phyloP scores from a whole-genome alignment of 441 rosid species.

The Corymbia calophylla region DNA sequence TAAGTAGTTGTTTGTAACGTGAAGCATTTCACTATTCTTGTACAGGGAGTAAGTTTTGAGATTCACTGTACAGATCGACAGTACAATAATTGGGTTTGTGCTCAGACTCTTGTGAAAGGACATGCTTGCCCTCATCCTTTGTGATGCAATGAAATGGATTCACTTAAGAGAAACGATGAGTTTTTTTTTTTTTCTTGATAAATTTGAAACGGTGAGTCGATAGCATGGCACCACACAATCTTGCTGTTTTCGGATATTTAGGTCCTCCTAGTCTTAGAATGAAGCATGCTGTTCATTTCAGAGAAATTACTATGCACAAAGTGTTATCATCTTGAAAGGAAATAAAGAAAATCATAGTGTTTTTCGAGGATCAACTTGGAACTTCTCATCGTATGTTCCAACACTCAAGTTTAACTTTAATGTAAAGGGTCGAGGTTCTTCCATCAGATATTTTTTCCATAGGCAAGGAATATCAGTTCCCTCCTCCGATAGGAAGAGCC shows the following conservation, averaged over 20 bases:
- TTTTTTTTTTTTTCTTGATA: not conserved
- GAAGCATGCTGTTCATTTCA: not conserved
- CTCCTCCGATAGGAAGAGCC: slow-evolving; percentile 15
- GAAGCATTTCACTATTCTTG: not conserved
- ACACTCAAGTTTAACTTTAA: not conserved
- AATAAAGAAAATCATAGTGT: not conserved
- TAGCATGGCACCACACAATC: rapidly evolving
- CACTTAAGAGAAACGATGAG: not conserved
- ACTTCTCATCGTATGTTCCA: not conserved
- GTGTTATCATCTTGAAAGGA: not conserved
- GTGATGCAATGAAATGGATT: not conserved
- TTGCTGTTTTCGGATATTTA: not conserved
- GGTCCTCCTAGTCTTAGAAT: not conserved
- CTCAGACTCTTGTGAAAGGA: too few relatives aligned
- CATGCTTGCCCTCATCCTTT: not conserved
- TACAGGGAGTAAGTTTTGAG: not conserved
- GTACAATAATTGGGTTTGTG: not conserved
- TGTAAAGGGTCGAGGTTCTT: not conserved
- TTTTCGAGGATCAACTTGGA: not conserved
- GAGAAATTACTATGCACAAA: not conserved
- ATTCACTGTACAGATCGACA: not conserved
- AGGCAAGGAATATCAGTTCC: not conserved
- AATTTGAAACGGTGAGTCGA: not conserved
- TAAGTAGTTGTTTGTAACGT: not conserved
- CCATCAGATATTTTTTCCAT: not conserved